Conservation (phyloP, 73 alveolate genomes). For the Paramecium pentaurelia region DNA sequence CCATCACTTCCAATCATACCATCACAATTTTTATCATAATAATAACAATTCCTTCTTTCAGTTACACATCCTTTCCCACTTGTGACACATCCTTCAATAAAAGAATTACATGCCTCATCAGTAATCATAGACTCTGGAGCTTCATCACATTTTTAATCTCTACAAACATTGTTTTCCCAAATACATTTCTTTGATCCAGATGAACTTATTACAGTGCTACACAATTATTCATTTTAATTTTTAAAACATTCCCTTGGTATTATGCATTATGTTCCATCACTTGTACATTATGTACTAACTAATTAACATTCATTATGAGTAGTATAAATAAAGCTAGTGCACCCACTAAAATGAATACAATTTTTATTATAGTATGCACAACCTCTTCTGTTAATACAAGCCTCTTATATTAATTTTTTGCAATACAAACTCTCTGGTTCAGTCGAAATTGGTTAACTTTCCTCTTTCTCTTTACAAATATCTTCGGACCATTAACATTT, state of each 20-base stretch:
- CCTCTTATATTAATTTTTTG: background rate
- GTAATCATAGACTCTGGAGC: background rate
- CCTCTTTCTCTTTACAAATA: background rate
- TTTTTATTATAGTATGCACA: background rate
- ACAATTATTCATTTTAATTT: background rate
- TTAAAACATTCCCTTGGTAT: background rate
- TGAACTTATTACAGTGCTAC: background rate
- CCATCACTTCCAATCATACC: constrained; percentile 36
- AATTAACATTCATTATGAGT: background rate
- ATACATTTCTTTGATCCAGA: background rate
- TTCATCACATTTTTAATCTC: background rate
- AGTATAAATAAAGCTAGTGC: background rate
- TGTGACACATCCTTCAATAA: background rate
- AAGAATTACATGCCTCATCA: background rate
- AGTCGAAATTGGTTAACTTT: too few species aligned
- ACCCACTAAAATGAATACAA: constrained; percentile 2
- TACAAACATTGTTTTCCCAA: background rate
- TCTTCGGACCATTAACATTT: background rate
- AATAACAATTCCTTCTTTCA: background rate
- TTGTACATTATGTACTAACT: background rate
- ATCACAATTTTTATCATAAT: background rate
- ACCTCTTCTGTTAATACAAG: background rate
- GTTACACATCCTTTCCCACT: background rate
- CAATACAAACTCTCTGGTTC: background rate
- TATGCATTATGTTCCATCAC: background rate